Percentiles rank a stretch among this genome's conserved stretches.
phyloP scores from a whole-genome alignment of 345 rosid genomes.

The Euphorbia peplus region DNA sequence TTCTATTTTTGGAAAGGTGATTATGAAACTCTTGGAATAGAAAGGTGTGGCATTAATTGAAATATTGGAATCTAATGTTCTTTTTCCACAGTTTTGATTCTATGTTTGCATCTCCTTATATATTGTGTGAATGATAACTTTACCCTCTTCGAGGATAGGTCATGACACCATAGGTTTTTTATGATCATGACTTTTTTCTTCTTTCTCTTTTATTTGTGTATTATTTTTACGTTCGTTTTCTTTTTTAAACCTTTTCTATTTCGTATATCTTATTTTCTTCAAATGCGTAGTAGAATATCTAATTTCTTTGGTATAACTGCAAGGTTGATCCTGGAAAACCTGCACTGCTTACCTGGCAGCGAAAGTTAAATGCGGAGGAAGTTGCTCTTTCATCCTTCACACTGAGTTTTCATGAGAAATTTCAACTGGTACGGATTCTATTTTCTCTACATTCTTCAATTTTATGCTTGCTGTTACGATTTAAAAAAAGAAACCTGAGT shows the following conservation, averaged over 20 bases:
- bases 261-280: background rate
- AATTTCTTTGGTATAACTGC: background rate
- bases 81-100: background rate
- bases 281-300: constrained; percentile 6
- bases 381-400: constrained; percentile 12
- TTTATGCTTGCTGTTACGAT: background rate
- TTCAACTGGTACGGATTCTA: constrained; percentile 18
- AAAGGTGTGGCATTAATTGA: background rate
- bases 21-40: no score
- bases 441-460: background rate
- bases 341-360: constrained; percentile 34
- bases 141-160: background rate
- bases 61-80: background rate
- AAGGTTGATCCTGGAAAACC: constrained; percentile 33
- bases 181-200: background rate
- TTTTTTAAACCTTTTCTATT: no score
- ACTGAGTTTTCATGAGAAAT: constrained; percentile 22
- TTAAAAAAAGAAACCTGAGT: background rate
- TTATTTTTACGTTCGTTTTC: background rate
- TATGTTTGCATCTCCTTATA: background rate
- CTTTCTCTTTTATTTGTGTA: background rate
- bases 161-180: background rate
- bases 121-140: background rate
- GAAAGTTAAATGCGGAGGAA: constrained; percentile 18
- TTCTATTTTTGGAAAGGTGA: background rate